These are phyloP conservation scores for Bathelium albidoporum DNA, from an alignment of 495 filamentous ascomycete genomes.

Conservation along the genomic window DNA sequence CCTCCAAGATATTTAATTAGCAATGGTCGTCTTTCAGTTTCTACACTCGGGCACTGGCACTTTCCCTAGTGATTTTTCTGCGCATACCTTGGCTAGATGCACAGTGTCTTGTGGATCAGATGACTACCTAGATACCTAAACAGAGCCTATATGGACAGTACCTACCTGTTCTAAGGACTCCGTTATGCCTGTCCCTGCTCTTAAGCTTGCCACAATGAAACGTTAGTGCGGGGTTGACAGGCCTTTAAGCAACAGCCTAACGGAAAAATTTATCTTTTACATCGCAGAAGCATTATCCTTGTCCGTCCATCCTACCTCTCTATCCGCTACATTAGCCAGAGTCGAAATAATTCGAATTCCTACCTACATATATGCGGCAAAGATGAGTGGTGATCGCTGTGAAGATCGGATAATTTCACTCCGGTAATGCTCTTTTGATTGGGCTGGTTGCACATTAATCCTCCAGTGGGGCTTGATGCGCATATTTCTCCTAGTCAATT, in stretches of 20 bases:
- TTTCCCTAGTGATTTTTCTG: background rate
- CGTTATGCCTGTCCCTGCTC: conserved; percentile 5
- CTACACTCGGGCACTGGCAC: background rate
- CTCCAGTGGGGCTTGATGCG: background rate
- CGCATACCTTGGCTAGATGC: background rate
- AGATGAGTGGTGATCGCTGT: background rate
- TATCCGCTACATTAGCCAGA: conserved; percentile 1
- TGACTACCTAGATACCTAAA: background rate
- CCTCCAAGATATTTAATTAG: background rate
- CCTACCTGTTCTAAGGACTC: background rate
- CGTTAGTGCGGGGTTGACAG: conserved; percentile 5
- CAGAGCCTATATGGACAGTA: background rate
- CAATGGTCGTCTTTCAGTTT: background rate
- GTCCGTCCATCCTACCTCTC: background rate
- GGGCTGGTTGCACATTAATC: background rate
- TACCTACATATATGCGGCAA: background rate
- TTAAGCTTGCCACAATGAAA: background rate
- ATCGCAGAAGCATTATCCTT: background rate
- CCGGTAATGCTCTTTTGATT: background rate
- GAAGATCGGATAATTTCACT: conserved; percentile 1
- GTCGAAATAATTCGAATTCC: background rate
- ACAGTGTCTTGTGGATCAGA: conserved; percentile 2
- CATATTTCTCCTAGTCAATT: background rate
- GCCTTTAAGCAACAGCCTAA: background rate
- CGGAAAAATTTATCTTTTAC: conserved; percentile 4